Percentiles rank a stretch among this genome's conserved stretches.
Evolutionary conservation across 352 stramenopile species (phyloP).

Genomic region (Globisporangium barbulae): DNA sequence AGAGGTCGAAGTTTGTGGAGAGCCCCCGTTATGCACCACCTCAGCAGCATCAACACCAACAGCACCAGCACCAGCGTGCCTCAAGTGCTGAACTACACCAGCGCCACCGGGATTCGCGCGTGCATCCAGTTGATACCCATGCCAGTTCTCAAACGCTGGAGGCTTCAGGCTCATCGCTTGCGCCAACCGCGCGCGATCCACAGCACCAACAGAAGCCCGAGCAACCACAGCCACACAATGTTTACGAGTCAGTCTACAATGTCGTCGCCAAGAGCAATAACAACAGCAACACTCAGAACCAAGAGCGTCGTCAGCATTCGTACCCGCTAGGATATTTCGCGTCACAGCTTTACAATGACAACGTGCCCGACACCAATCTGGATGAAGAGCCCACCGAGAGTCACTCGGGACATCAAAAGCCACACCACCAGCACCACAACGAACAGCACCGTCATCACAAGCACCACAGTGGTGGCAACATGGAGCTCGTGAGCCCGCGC

Average conservation of each 20-base stretch:
- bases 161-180: not conserved
- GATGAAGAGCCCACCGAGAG: not conserved
- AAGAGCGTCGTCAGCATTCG: not conserved
- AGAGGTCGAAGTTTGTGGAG: not conserved
- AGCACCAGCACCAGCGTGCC: not conserved
- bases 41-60: too few species aligned
- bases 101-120: not conserved
- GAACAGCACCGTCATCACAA: constrained; percentile 1
- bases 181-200: not conserved
- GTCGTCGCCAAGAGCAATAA: not conserved
- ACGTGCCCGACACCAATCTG: not conserved
- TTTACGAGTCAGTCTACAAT: not conserved
- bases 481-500: not conserved
- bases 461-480: not conserved
- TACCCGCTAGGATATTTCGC: constrained; percentile 3
- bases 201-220: not conserved
- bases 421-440: constrained; percentile 1
- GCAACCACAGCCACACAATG: not conserved
- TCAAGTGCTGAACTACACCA: not conserved
- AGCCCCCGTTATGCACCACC: not conserved
- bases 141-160: not conserved
- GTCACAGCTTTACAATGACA: not conserved
- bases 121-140: not conserved
- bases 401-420: not conserved
- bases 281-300: not conserved